phyloP scores from a whole-genome alignment of 805 yeast genomes.

The Candida ovalis region DNA sequence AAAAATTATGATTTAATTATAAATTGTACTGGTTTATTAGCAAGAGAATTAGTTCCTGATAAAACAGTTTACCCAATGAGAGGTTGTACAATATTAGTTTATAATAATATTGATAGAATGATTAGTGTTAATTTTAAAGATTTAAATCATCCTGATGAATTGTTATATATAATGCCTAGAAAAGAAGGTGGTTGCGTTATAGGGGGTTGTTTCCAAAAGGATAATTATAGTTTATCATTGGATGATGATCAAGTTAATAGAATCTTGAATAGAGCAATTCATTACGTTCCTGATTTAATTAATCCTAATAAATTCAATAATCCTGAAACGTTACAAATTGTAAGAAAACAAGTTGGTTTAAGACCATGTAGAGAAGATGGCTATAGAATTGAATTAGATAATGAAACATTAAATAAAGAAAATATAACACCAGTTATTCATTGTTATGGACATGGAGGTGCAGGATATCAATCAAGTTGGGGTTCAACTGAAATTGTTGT shows the following conservation, averaged over 20 bases:
- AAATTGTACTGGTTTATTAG: slow-evolving; percentile 55
- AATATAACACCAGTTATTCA: slow-evolving; percentile 40
- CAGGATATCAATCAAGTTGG: slow-evolving; percentile 56
- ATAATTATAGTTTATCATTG: slow-evolving; percentile 21
- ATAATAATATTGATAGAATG: slow-evolving; percentile 38
- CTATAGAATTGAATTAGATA: slow-evolving; percentile 44
- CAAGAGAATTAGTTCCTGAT: slow-evolving; percentile 43
- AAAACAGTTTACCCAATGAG: slow-evolving; percentile 44
- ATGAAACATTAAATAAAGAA: slow-evolving; percentile 11
- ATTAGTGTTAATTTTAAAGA: slow-evolving; percentile 26
- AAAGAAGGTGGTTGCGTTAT: slow-evolving; percentile 69
- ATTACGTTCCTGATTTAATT: slow-evolving; percentile 36
- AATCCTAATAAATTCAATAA: slow-evolving; percentile 28
- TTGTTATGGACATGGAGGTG: slow-evolving; percentile 71
- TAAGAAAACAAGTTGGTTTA: slow-evolving; percentile 55
- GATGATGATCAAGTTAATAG: slow-evolving; percentile 46
- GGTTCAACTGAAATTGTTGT: slow-evolving; percentile 2
- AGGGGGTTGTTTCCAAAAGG: slow-evolving; percentile 45
- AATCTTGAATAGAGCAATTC: slow-evolving; percentile 42
- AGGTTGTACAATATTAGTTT: slow-evolving; percentile 55
- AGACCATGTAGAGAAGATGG: slow-evolving; percentile 67
- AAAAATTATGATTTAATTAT: slow-evolving; percentile 45
- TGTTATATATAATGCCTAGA: slow-evolving; percentile 61
- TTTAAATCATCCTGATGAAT: slow-evolving; percentile 38
- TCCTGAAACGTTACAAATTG: slow-evolving; percentile 39